phyloP scores from a whole-genome alignment of 139 green algal species.

The Coelastrella sp. region DNA sequence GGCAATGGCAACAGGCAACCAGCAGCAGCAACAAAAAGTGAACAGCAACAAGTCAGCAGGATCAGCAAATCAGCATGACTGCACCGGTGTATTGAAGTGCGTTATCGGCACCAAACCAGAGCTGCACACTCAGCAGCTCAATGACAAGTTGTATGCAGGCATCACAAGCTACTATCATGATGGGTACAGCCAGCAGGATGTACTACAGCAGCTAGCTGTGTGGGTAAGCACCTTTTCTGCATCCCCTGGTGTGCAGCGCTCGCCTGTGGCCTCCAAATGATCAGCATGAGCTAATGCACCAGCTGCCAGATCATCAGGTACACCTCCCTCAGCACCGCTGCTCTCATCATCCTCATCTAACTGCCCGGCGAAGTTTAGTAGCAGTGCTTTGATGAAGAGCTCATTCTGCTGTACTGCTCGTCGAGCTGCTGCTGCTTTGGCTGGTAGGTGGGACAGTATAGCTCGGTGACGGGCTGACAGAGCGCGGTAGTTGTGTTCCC shows the following conservation, averaged over 20 bases:
- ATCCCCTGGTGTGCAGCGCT: conserved; percentile 10
- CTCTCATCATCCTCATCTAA: neutral
- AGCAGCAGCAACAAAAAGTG: no score
- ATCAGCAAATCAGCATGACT: no score
- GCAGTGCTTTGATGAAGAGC: conserved; percentile 74
- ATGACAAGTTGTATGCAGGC: no score
- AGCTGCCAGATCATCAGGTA: conserved; percentile 3
- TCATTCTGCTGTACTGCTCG: conserved; percentile 72
- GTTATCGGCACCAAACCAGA: no score
- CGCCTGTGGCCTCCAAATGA: neutral
- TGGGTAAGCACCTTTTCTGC: conserved; percentile 45
- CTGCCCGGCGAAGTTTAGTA: conserved; percentile 58
- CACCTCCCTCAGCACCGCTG: neutral
- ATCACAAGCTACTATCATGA: no score
- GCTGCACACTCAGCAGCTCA: no score
- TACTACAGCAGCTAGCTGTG: no score
- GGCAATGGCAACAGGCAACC: neutral
- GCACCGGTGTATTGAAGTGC: no score
- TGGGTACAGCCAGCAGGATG: neutral
- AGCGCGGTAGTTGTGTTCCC: conserved; percentile 77
- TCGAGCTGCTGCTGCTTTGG: conserved; percentile 63
- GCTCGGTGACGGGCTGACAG: conserved; percentile 65
- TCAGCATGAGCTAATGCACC: conserved; percentile 17
- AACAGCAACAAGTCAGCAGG: no score
- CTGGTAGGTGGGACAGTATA: conserved; percentile 57